Base-by-base conservation (phyloP, 2,329 filamentous ascomycete genomes). In the Fusarium decemcellulare region DNA sequence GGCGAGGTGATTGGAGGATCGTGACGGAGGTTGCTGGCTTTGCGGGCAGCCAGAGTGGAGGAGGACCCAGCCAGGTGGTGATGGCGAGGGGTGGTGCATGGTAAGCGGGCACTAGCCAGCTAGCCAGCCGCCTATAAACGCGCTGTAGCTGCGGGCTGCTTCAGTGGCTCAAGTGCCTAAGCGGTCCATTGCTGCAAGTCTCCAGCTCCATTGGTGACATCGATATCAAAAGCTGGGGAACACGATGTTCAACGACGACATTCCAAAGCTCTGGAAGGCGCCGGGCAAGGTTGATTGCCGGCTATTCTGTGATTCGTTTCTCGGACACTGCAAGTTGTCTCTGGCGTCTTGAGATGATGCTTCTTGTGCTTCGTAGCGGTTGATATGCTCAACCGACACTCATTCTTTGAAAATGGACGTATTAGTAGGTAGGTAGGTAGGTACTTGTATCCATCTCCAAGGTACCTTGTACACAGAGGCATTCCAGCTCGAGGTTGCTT, bases 1-100 rank as follows among this genome's bases (percentile, higher is more conserved):
- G 63, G 52, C 39, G 40, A 64, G 65, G 9, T 74, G 72, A 74
- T 74, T 74, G 72, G 72, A 74, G 70, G 70, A 74, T 70, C 62
- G 56, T 61, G 50, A 53, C 39, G 55, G 61, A 69, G 43, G 68
- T 59, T 50, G 63, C 61, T 61, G 64, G 50, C 44, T 57, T 52
- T 68, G 61, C 59, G 66, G 68, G 66, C 63, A 61, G 56, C 67
- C 63, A 66, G 59, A 57, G 46, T 63, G 65, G 68, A 73, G 48
- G 51, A 51, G 40, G 57, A 68, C 59, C 59, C 55, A 43, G 59
- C 64, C 40, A 62, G 57, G 65, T 43, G 62, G 68, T 63, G 67
- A 70, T 67, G 54, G 54, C 54, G 54, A 57, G 43, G 40, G 57
- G 46, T 30, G 57, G 36, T 52, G 59, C 39, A 60, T 51, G 16